Evolutionary conservation across 805 yeast species (phyloP), one percentile per base, ranked within the genome.

Genomic region (Lachancea lanzarotensis): DNA sequence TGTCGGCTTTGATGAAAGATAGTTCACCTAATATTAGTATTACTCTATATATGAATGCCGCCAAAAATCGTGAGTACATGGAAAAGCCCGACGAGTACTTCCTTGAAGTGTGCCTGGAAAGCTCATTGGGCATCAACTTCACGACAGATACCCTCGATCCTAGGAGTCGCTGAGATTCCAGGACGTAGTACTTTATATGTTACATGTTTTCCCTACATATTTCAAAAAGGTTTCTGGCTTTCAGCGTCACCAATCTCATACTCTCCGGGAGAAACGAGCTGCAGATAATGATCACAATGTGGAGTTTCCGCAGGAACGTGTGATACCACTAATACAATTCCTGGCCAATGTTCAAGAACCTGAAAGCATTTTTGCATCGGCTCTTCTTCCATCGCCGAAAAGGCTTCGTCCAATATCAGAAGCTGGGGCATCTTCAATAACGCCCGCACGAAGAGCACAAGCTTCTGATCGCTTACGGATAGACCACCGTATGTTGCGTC

Each of bases 371-470:
- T 70, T 33, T 69, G 69, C 47, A 82, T 70, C 29, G 76, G 72
- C 17, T 71, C 75, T 43, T 79, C 81, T 33, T 83, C 85, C 93
- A 91, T 86, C 13, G 89, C 95, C 18, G 95, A 85, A 47, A 91
- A 78, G 0, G 98, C 95, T 68, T 91, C 98, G 63, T 91, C 98
- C 2, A 91, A 68, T 38, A 91, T 82, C 42, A 91, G 69, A 1
- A 91, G 67, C 40, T 78, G 75, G 0, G 98, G 98, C 50, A 77
- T 69, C 60, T 85, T 87, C 35, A 87, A 72, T 15, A 91, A 57
- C 2, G 96, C 83, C 45, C 98, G 71, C 19, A 89, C 65, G 53
- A 93, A 81, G 20, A 91, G 67, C 0, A 79, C 78, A 11, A 87
- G 63, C 57, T 91, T 91, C 63, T 91, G 98, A 47, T 83, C 78